These are phyloP conservation scores for Oehlia diaphana DNA, from an alignment of 192 early-diverging fungal species.

Conservation along the genomic window DNA sequence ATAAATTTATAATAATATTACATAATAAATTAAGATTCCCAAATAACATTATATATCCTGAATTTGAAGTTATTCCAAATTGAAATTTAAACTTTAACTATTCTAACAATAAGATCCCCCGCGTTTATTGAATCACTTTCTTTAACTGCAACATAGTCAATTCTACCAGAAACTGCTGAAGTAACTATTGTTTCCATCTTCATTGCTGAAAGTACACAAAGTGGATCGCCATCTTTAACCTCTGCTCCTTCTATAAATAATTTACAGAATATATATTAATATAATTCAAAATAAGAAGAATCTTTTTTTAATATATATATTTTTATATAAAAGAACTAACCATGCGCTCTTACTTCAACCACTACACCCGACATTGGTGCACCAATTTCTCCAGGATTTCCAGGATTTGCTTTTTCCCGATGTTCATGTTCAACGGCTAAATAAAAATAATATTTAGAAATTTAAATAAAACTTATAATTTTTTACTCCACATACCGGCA, in stretches of 20 bases:
- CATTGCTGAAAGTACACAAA: constrained; percentile 96
- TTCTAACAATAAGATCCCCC: constrained; percentile 81
- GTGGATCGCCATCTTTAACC: constrained; percentile 87
- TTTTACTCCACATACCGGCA: constrained; percentile 38
- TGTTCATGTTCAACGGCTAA: constrained; percentile 58
- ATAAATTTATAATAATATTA: no score
- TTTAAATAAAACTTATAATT: background rate
- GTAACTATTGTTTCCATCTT: constrained; percentile 96
- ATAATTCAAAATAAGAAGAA: background rate
- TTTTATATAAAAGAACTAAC: background rate
- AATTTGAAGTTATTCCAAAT: background rate
- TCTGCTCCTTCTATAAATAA: constrained; percentile 54
- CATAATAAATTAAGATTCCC: background rate
- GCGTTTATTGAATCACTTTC: constrained; percentile 78
- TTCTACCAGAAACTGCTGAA: constrained; percentile 72
- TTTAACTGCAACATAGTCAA: constrained; percentile 69
- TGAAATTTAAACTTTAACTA: constrained; percentile 48
- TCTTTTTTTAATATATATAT: background rate
- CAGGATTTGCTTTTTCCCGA: constrained; percentile 76
- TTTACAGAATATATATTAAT: background rate
- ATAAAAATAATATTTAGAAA: background rate
- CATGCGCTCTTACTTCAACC: constrained; percentile 84
- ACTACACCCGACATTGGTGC: constrained; percentile 98
- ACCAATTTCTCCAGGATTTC: constrained; percentile 78
- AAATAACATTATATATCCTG: no score